Evolutionary conservation across 176 grass and related monocot species (phyloP).

Genomic region (Puya raimondii): DNA sequence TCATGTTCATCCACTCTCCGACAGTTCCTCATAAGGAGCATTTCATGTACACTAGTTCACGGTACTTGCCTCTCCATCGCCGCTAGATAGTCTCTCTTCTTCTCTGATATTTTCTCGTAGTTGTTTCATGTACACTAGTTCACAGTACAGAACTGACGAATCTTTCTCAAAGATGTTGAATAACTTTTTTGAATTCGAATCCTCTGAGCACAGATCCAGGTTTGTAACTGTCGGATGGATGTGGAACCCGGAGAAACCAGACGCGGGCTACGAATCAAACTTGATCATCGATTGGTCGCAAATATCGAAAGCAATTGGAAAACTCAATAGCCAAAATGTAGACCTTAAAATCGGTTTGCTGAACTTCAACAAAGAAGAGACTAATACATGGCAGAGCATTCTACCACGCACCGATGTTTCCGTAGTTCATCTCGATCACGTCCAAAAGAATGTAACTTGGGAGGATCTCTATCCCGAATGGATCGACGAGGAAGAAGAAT

Average conservation of each 20-base stretch:
- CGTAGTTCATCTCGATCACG: slow-evolving; percentile 16
- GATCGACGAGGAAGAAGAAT: slow-evolving; percentile 55
- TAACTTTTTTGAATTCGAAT: not conserved
- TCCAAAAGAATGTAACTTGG: slow-evolving; percentile 38
- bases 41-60: not conserved
- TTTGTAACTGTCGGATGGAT: slow-evolving; percentile 2
- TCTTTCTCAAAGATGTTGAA: not conserved
- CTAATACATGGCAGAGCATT: slow-evolving; percentile 13
- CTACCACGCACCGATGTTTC: slow-evolving; percentile 12
- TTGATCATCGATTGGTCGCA: slow-evolving; percentile 31
- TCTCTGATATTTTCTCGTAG: not conserved
- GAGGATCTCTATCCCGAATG: slow-evolving; percentile 50
- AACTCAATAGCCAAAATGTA: not conserved
- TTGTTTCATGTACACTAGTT: too few relatives aligned
- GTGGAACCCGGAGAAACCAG: slow-evolving; percentile 12
- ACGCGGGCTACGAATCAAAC: slow-evolving; percentile 25
- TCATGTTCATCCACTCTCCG: slow-evolving; percentile 42
- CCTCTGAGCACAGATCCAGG: slow-evolving; percentile 12
- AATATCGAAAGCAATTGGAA: slow-evolving; percentile 17
- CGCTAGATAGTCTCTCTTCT: not conserved
- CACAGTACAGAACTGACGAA: too few relatives aligned
- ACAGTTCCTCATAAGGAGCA: slow-evolving; percentile 23
- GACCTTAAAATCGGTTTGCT: slow-evolving; percentile 26
- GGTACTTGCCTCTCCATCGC: slow-evolving; percentile 7
- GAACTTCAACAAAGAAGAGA: slow-evolving; percentile 35